Percentiles rank a stretch among this genome's conserved stretches.
Evolutionary conservation across 139 green algal species (phyloP).

Genomic region (Chlamydomonas eustigma): DNA sequence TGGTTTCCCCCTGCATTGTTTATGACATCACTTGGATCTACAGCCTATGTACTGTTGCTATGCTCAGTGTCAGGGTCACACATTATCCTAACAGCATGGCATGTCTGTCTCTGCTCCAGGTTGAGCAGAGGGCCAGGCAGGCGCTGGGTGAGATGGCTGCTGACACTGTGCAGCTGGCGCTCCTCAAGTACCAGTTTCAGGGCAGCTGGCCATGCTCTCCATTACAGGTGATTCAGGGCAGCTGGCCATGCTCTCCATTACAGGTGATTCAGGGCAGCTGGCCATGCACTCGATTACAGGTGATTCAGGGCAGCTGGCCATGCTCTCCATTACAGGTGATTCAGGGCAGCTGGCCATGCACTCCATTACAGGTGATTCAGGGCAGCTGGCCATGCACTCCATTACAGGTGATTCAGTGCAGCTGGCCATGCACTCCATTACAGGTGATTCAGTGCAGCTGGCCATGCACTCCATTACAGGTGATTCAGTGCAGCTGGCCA

Average conservation of each 20-base stretch:
- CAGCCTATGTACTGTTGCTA: no score
- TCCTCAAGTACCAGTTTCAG: conserved; percentile 18
- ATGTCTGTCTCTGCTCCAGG: conserved; percentile 3
- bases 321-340: background rate
- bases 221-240: conserved; percentile 1
- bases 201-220: background rate
- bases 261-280: no score
- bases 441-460: background rate
- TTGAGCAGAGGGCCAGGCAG: background rate
- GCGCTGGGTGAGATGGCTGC: background rate
- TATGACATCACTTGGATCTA: no score
- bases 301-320: conserved; percentile 10
- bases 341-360: no score
- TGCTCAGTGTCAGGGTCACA: no score
- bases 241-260: background rate
- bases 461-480: conserved; percentile 9
- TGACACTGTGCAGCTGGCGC: background rate
- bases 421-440: no score
- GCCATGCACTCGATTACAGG: no score
- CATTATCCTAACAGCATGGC: no score
- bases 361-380: no score
- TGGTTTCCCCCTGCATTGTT: no score
- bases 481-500: conserved; percentile 10
- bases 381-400: background rate
- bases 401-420: background rate